Evolutionary conservation across 176 grass and related monocot species (phyloP), one percentile per base, ranked within the genome.

Genomic region (Avena insularis): DNA sequence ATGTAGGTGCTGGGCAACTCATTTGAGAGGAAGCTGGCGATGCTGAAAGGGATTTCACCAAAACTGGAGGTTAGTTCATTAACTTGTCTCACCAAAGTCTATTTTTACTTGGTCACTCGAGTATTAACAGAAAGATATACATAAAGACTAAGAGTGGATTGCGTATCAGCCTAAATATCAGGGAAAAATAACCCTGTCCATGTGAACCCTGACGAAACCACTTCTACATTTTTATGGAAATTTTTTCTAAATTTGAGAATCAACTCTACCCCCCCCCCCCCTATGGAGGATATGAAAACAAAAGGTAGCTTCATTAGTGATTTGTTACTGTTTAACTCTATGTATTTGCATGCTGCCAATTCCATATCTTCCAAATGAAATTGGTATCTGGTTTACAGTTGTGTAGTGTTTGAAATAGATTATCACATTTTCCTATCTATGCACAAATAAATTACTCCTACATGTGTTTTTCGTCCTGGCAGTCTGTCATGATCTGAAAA

Each of bases 11-110:
- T 91, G 88, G 92, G 91, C 63, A 95, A 97, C 88, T 97, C 95
- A 75, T 97, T 93, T 83, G 90, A 97, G 75, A 93, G 93, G 90
- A 97, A 95, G 87, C 89, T 97, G 59, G 89, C 91, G 3, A 75
- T 92, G 54, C 74, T 95, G 57, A 92, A 90, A 86, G 93, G 90
- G 36, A 20, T 82, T 33, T 88, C 93, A 71, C 88, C 85, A 78
- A 94, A 94, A 86, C 63, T 72, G 66, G 93, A 92, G 93, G 90
- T 94, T 63, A 35, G 78, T 91, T 61, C 38, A 57, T 68, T 64
- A 82, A 49, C 63, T 47, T 9, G 2, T 56, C 55, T 45, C 54
- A 38, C 8, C 20, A 8, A 59, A 47, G 70, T 54, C 51, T 54
- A 54, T 4, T 54, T 20, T 57, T 56, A 2, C 2, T 57, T 8